Evolutionary conservation across 768 basidiomycete genomes (phyloP), one percentile per base, ranked within the genome.

Genomic region (Collybia sp.): DNA sequence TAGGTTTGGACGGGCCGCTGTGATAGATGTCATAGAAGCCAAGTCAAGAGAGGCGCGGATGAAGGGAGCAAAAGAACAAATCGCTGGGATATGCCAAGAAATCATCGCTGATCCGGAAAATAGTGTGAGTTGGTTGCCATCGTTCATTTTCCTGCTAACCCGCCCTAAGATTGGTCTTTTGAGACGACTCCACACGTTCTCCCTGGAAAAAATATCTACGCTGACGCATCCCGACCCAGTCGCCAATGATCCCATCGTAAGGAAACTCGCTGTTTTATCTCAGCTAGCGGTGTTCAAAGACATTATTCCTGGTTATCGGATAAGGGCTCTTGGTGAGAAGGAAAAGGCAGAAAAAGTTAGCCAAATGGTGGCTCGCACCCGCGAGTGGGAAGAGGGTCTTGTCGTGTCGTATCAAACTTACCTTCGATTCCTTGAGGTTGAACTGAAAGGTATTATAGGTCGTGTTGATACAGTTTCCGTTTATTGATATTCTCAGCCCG

Each of bases 361-460:
- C 62, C 95, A 98, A 66, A 83, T 90, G 71, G 93, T 99, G 6
- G 75, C 84, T 13, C 79, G 82, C 18, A 85, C 88, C 53, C 80
- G 96, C 52, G 96, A 98, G 58, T 98, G 87, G 79, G 96, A 99
- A 61, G 93, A 98, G 63, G 89, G 94, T 18, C 73, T 99, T 45
- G 86, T 98, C 30, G 66, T 73, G 44, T 80, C 84, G 17, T 99
- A 99, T 65, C 93, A 96, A 66, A 72, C 75, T 15, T 98, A 93
- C 69, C 77, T 99, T 52, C 87, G 84, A 44, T 72, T 79, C 37
- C 75, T 97, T 34, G 94, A 98, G 66, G 64, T 69, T 20, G 95
- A 96, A 67, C 65, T 96, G 54, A 95, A 93, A 79, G 80, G 93
- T 89, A 52, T 43, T 69, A 17, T 33, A 19, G 42, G 40, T 19